phyloP scores from a whole-genome alignment of 306 rosid species.

The Rosa persica region DNA sequence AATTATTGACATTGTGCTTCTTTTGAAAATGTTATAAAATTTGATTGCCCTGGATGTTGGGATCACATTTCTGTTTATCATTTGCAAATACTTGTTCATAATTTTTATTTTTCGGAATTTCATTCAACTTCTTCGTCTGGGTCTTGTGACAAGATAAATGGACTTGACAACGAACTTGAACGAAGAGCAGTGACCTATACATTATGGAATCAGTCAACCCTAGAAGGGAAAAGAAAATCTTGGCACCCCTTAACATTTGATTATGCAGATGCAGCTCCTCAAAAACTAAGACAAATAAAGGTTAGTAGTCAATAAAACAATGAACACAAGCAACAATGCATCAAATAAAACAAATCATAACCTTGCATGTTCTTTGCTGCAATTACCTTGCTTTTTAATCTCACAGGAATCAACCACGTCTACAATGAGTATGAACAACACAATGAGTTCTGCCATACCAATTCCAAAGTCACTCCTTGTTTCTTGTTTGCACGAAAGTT shows the following conservation, averaged over 20 bases:
- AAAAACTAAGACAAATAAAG: slow-evolving; percentile 26
- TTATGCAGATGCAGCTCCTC: slow-evolving; percentile 28
- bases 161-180: slow-evolving; percentile 30
- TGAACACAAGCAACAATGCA: background rate
- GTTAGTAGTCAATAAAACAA: slow-evolving; percentile 9
- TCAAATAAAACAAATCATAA: background rate
- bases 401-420: slow-evolving; percentile 31
- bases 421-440: slow-evolving; percentile 24
- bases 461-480: slow-evolving; percentile 16
- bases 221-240: slow-evolving; percentile 20
- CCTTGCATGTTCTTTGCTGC: background rate
- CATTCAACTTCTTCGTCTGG: background rate
- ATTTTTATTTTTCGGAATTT: background rate
- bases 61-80: background rate
- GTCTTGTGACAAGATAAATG: slow-evolving; percentile 21
- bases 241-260: slow-evolving; percentile 36
- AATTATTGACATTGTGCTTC: background rate
- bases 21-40: background rate
- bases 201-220: slow-evolving; percentile 27
- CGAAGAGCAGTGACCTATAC: slow-evolving; percentile 35
- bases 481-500: slow-evolving; percentile 42
- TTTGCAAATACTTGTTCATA: background rate
- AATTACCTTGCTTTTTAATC: slow-evolving; percentile 3
- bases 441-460: slow-evolving; percentile 19
- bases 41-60: background rate